These are phyloP conservation scores for Anthracocystis panici-leucophaei DNA, from an alignment of 1,284 basidiomycete genomes.

Conservation along the genomic window DNA sequence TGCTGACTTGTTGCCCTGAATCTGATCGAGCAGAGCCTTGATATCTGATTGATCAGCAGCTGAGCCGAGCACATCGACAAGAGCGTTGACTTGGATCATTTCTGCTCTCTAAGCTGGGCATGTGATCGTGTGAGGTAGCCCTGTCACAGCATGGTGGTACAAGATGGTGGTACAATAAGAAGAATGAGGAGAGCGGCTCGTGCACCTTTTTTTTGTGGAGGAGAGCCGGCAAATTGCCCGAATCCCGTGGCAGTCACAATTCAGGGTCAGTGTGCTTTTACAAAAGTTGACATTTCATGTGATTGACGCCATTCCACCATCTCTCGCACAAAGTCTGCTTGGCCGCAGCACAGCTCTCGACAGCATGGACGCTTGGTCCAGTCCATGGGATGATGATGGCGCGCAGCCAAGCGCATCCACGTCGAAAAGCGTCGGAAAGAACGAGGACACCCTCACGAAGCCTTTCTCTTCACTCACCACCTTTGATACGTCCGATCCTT, in stretches of 20 bases:
- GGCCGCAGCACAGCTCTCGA: background rate
- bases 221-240: conserved; percentile 3
- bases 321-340: background rate
- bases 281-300: conserved; percentile 1
- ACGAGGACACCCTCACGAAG: background rate
- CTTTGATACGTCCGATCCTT: conserved; percentile 41
- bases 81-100: conserved; percentile 14
- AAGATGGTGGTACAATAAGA: background rate
- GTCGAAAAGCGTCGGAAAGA: background rate
- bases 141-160: background rate
- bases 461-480: conserved; percentile 24
- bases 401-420: background rate
- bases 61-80: conserved; percentile 12
- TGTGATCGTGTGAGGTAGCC: background rate
- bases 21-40: conserved; percentile 11
- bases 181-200: background rate
- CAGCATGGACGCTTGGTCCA: conserved; percentile 51
- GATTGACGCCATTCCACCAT: background rate
- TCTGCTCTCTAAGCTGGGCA: background rate
- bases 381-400: conserved; percentile 43
- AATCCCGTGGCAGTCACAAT: conserved; percentile 9
- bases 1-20: background rate
- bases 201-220: conserved; percentile 9
- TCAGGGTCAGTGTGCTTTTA: background rate
- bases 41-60: conserved; percentile 6